Percentiles rank a stretch among this genome's conserved stretches.
Conservation (phyloP, 1,284 basidiomycete genomes). For the Neotropicomus parvogracilis region DNA sequence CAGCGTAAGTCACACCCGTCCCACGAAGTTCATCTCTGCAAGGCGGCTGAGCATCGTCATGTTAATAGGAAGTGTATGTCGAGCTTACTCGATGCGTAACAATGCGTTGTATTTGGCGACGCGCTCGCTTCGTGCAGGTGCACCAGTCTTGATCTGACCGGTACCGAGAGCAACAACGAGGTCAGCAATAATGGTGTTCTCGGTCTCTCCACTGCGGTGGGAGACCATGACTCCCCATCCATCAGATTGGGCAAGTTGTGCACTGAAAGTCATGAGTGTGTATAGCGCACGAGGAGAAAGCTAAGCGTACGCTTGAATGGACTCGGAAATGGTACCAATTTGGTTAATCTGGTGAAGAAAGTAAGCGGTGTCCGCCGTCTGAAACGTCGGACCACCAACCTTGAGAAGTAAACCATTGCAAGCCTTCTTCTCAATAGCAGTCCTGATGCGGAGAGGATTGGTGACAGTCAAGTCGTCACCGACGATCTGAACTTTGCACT, state of each 20-base stretch:
- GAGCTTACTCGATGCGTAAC: slow-evolving; percentile 82
- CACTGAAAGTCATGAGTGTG: slow-evolving; percentile 45
- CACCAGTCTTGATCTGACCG: slow-evolving; percentile 99
- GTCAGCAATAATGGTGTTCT: slow-evolving; percentile 97
- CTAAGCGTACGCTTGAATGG: slow-evolving; percentile 81
- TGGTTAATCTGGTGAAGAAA: slow-evolving; percentile 72
- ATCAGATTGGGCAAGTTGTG: slow-evolving; percentile 94
- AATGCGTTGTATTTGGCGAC: slow-evolving; percentile 92
- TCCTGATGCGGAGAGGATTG: slow-evolving; percentile 97
- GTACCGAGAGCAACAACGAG: slow-evolving; percentile 90
- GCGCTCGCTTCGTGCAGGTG: slow-evolving; percentile 90
- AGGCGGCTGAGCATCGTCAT: slow-evolving; percentile 17
- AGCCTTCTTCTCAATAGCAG: slow-evolving; percentile 98
- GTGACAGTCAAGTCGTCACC: slow-evolving; percentile 99
- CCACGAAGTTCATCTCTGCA: slow-evolving; percentile 73
- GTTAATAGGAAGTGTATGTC: background rate
- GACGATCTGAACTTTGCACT: slow-evolving; percentile 84
- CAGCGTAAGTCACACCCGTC: slow-evolving; percentile 68
- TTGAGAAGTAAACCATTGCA: slow-evolving; percentile 99
- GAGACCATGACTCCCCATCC: slow-evolving; percentile 99
- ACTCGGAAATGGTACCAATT: slow-evolving; percentile 99
- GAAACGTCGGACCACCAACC: slow-evolving; percentile 38
- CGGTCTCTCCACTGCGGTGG: slow-evolving; percentile 96
- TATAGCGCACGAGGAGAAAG: background rate
- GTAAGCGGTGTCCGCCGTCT: background rate